phyloP scores from a whole-genome alignment of 2,329 filamentous ascomycete genomes.

The Cyclaneusma minus region DNA sequence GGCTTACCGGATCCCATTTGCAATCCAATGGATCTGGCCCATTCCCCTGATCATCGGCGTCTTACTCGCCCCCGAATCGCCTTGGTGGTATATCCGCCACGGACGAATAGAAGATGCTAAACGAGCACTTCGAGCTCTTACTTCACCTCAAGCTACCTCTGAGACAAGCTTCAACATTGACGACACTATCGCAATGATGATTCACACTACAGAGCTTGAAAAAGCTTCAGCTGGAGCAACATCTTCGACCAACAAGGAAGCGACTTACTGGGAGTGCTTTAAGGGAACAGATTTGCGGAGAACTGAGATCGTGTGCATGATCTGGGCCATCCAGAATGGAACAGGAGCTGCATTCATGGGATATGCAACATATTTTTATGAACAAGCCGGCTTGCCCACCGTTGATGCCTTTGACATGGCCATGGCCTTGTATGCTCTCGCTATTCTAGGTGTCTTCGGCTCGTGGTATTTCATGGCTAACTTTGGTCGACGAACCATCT shows the following conservation, averaged over 20 bases:
- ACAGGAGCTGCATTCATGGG: slow-evolving; percentile 48
- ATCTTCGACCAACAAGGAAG: slow-evolving; percentile 25
- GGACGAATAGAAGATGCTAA: slow-evolving; percentile 30
- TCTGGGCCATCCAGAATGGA: slow-evolving; percentile 49
- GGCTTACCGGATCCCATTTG: slow-evolving; percentile 35
- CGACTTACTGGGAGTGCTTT: slow-evolving; percentile 34
- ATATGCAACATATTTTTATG: slow-evolving; percentile 47
- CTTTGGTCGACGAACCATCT: slow-evolving; percentile 32
- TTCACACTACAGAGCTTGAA: slow-evolving; percentile 41
- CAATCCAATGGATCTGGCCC: slow-evolving; percentile 37
- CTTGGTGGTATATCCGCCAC: slow-evolving; percentile 33
- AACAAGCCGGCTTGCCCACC: slow-evolving; percentile 35
- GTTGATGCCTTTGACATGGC: slow-evolving; percentile 37
- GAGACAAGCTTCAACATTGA: slow-evolving; percentile 27
- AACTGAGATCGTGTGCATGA: slow-evolving; percentile 40
- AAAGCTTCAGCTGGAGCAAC: too few species aligned
- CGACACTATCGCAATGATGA: slow-evolving; percentile 36
- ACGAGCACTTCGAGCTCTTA: slow-evolving; percentile 16
- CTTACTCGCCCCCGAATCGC: slow-evolving; percentile 31
- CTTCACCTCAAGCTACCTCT: slow-evolving; percentile 21
- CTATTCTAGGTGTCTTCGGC: slow-evolving; percentile 35
- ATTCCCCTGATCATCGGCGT: slow-evolving; percentile 30
- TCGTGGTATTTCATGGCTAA: slow-evolving; percentile 33
- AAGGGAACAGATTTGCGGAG: slow-evolving; percentile 31
- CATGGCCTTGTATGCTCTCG: slow-evolving; percentile 31